Evolutionary conservation across 805 yeast species (phyloP), one percentile per base, ranked within the genome.

Genomic region (Metschnikowia similis): DNA sequence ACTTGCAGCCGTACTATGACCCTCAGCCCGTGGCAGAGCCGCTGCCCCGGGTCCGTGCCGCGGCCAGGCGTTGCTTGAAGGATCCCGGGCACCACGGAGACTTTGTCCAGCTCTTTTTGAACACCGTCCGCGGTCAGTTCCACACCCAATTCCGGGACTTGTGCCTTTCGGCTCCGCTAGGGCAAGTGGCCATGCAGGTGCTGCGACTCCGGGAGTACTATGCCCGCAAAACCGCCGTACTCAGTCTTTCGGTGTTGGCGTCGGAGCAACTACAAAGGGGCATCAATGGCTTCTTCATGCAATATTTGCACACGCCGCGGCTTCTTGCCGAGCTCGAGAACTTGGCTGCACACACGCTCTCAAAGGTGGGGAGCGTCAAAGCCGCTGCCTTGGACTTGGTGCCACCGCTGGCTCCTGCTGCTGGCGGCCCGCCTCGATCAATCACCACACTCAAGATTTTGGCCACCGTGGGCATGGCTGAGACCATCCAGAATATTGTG

Each of bases 61-160:
- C 76, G 3, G 69, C 72, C 10, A 56, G 67, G 41, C 60, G 68
- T 13, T 70, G 75, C 45, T 57, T 72, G 21, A 68, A 69, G 45
- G 70, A 69, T 48, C 68, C 65, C 4, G 9, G 36, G 4, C 61
- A 59, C 37, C 76, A 71, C 50, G 52, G 58, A 9, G 67, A 68
- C 13, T 72, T 73, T 45, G 62, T 67, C 13, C 61, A 57, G 27
- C 57, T 73, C 14, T 67, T 67, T 42, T 53, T 63, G 35, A 70
- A 69, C 53, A 65, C 75, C 2, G 62, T 73, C 10, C 59, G 59
- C 13, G 36, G 27, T 8, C 56, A 57, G 34, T 63, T 67, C 46
- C 47, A 48, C 16, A n/a, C 29, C 13, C 54, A 52, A 17, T 54
- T 60, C 45, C 30, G 43, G 5, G 52, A 46, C 1, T 28, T 52